Base-by-base conservation (phyloP, 345 rosid genomes). In the Sisymbrium altissimum region DNA sequence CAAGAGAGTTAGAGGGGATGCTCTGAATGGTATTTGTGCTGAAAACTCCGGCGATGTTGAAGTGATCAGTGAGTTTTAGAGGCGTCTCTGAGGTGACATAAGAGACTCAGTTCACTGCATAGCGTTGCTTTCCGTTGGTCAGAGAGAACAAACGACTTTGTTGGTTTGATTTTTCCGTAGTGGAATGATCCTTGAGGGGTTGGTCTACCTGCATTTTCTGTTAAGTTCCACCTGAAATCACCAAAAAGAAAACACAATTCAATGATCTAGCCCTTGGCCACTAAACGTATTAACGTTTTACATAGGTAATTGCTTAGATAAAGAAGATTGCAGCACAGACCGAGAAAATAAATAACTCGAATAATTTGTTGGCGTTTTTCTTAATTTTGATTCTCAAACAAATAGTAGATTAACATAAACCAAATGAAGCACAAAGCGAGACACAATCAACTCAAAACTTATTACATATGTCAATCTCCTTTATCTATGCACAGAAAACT, bases 131-230 rank as follows among this genome's bases (percentile, higher is more conserved):
- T 30, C 97, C 97, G 21, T 85, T 91, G 1, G 91, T 86, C 21
- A 89, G 86, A 82, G 79, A 91, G 73, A 0, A 84, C 73, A 23
- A 89, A 80, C 10, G 88, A 81, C 81, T 74, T 84, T 1, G 92
- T 82, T 14, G 86, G 35, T 9, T 21, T 60, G 63, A 93, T 88
- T 67, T 45, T 80, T 68, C 98, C 98, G 3, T 93, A 93, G 58
- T 93, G 98, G 80, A 23, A 93, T 1, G 98, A 93, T 8, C 98
- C 98, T 76, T 93, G 97, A 64, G 98, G 98, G 71, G 91, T 93
- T n/a, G 96, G 96, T 72, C 98, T 89, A 18, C 97, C 97, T 61
- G 97, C 97, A 79, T 82, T 93, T 48, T 96, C 89, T 4, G 97
- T 93, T 78, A 93, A 83, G 76, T 93, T 93, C 96, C 96, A 71